Evolutionary conservation across 139 green algal genomes (phyloP).

Genomic region (Micractinium sp.): DNA sequence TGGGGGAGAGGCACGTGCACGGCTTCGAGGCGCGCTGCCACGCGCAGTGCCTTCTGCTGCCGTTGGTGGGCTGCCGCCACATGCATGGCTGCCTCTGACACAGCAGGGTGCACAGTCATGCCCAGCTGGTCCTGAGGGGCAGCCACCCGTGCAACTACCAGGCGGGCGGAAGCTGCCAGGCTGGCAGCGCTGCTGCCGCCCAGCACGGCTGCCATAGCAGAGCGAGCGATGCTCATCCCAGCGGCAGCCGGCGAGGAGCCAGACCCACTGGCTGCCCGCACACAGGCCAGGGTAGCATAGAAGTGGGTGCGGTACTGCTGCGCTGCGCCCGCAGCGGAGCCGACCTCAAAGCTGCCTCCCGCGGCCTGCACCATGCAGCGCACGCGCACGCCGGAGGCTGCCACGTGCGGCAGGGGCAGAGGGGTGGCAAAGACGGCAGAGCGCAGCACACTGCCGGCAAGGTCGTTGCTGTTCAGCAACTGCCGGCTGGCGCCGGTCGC

Average conservation of each 20-base stretch:
- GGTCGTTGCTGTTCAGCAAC: constrained; percentile 35
- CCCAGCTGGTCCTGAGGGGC: constrained; percentile 15
- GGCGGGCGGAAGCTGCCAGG: neutral
- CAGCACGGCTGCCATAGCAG: neutral
- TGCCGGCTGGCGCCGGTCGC: constrained; percentile 38
- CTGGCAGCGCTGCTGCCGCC: neutral
- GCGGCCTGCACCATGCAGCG: constrained; percentile 23
- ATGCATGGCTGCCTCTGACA: constrained; percentile 47
- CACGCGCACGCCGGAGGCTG: neutral
- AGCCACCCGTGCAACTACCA: neutral
- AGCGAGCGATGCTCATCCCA: neutral
- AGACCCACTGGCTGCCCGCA: neutral
- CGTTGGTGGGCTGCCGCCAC: constrained; percentile 30
- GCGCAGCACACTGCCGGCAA: neutral
- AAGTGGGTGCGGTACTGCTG: constrained; percentile 32
- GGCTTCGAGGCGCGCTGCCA: constrained; percentile 32
- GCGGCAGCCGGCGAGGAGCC: neutral
- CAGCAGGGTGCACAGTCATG: constrained; percentile 48
- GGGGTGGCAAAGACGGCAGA: constrained; percentile 40
- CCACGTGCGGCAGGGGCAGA: neutral
- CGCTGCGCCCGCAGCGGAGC: neutral
- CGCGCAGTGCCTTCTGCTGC: constrained; percentile 7
- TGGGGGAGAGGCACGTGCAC: neutral
- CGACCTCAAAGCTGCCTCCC: constrained; percentile 16
- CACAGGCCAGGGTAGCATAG: constrained; percentile 18